Conservation (phyloP, 1,284 basidiomycete genomes). For the Meira nashicola region DNA sequence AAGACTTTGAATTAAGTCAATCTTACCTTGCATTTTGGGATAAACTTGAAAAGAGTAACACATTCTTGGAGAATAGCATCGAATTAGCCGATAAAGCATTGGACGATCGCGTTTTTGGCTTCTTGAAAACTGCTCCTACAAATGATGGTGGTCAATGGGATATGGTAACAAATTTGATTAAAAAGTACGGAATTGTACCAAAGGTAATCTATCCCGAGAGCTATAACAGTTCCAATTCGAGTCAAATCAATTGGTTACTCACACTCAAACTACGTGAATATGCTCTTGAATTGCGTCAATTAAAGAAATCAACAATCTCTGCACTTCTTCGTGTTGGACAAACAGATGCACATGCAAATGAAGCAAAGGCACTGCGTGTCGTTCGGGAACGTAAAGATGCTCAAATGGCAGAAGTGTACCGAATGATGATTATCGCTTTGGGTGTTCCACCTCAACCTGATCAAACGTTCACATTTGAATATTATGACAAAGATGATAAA, state of each 20-base stretch:
- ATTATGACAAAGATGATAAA: constrained; percentile 73
- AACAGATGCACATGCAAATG: constrained; percentile 18
- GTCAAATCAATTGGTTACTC: constrained; percentile 70
- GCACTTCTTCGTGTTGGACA: constrained; percentile 48
- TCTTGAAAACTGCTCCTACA: constrained; percentile 72
- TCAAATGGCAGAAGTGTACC: constrained; percentile 77
- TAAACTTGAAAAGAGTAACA: constrained; percentile 86
- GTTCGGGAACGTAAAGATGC: constrained; percentile 67
- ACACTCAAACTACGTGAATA: constrained; percentile 88
- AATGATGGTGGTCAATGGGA: constrained; percentile 85
- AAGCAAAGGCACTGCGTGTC: constrained; percentile 28
- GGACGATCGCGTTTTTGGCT: constrained; percentile 74
- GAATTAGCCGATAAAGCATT: constrained; percentile 73
- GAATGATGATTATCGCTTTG: constrained; percentile 76
- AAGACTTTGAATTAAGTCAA: constrained; percentile 84
- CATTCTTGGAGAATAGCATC: constrained; percentile 82
- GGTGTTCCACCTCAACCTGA: constrained; percentile 53
- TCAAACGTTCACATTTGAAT: constrained; percentile 39
- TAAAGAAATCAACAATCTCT: constrained; percentile 54
- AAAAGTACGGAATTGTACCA: constrained; percentile 39
- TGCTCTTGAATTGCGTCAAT: constrained; percentile 70
- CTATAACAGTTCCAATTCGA: constrained; percentile 70
- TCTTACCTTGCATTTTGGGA: constrained; percentile 54
- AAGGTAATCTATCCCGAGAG: constrained; percentile 80
- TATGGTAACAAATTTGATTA: constrained; percentile 12